Percentiles rank a stretch among this genome's conserved stretches.
Conservation (phyloP, 371 early-diverging fungal genomes). For the Fennellomyces sp. region DNA sequence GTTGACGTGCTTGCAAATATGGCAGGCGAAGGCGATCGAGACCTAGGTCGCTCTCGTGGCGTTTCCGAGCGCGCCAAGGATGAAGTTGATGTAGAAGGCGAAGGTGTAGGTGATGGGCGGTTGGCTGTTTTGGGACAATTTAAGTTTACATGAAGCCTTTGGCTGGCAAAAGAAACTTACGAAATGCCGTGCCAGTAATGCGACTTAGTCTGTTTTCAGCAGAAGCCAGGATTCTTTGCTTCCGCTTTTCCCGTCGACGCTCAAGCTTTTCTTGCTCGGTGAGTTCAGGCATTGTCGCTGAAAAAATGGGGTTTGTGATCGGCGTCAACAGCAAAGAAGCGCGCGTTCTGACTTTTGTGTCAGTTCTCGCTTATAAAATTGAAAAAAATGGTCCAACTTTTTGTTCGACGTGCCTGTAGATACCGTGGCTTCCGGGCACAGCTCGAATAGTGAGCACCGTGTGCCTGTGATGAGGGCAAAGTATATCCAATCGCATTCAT, state of each 20-base stretch:
- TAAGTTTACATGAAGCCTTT: not conserved
- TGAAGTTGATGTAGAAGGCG: constrained; percentile 33
- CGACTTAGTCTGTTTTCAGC: constrained; percentile 59
- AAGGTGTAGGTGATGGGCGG: constrained; percentile 37
- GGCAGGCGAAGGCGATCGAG: constrained; percentile 24
- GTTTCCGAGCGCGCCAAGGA: constrained; percentile 16
- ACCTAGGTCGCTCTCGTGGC: constrained; percentile 10
- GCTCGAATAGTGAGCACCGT: too few species aligned
- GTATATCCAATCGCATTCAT: too few species aligned
- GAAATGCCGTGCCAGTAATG: constrained; percentile 57
- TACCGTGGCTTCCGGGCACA: too few species aligned
- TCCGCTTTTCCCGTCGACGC: constrained; percentile 60
- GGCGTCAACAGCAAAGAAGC: not conserved
- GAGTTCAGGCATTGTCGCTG: constrained; percentile 29
- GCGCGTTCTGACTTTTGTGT: too few species aligned
- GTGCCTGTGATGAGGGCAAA: too few species aligned
- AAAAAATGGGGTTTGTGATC: not conserved
- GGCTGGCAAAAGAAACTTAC: constrained; percentile 19
- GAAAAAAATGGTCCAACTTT: too few species aligned
- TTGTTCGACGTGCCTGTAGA: too few species aligned
- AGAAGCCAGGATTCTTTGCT: constrained; percentile 60
- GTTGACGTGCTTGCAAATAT: constrained; percentile 8
- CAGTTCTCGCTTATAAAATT: too few species aligned
- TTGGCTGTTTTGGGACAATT: constrained; percentile 20
- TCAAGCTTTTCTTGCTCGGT: constrained; percentile 58